phyloP scores from a whole-genome alignment of 2,329 filamentous ascomycete species.

The Sphaerulina musiva region DNA sequence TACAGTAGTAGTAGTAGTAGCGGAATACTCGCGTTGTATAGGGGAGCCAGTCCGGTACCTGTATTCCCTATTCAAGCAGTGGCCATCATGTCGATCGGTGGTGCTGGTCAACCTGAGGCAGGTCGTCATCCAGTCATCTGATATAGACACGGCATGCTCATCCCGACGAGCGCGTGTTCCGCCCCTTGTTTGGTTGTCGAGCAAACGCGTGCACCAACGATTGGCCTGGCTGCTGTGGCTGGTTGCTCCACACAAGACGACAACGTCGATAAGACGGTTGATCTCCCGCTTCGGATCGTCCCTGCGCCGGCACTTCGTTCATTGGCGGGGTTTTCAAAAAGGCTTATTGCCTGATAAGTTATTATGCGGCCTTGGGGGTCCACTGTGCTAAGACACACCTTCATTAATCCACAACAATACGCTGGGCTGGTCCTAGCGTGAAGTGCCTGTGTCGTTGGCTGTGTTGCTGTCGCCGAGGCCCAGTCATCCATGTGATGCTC shows the following conservation, averaged over 20 bases:
- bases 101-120: constrained; percentile 7
- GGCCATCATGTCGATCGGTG: constrained; percentile 3
- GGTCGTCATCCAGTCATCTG: constrained; percentile 5
- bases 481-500: neutral
- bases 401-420: too few species aligned
- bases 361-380: neutral
- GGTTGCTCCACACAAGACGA: constrained; percentile 3
- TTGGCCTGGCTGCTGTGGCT: constrained; percentile 1
- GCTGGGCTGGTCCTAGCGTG: too few species aligned
- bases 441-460: too few species aligned
- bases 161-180: constrained; percentile 4
- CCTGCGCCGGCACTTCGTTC: neutral
- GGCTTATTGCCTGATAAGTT: neutral
- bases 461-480: neutral
- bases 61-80: neutral
- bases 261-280: constrained; percentile 2
- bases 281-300: constrained; percentile 2
- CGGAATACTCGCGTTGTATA: constrained; percentile 3
- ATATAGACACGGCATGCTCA: constrained; percentile 2
- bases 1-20: neutral
- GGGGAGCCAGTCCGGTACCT: neutral
- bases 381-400: neutral
- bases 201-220: neutral
- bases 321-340: neutral
- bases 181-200: constrained; percentile 4